Evolutionary conservation across 2,329 filamentous ascomycete species (phyloP), one percentile per base, ranked within the genome.

Genomic region (Cladosporium sp.): DNA sequence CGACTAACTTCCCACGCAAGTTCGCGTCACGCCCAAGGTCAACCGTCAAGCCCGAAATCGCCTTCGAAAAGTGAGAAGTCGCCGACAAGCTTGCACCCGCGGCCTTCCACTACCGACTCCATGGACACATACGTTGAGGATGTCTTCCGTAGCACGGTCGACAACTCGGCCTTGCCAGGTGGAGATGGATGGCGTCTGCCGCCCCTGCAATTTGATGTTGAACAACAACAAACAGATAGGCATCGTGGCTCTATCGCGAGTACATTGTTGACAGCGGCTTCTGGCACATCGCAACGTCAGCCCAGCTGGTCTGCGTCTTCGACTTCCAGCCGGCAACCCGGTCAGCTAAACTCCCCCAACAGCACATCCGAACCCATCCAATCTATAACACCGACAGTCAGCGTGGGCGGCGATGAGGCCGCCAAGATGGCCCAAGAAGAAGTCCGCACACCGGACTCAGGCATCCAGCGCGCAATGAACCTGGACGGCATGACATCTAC

Each of bases 81-180:
- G 7, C 48, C 48, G 2, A 43, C 22, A 8, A 43, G 48, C 22
- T 38, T 39, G 39, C 40, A n/a, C 19, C 45, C 38, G 30, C 16
- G 22, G n/a, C 50, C 38, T 11, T 52, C 45, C 2, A 61, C 59
- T 8, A 57, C 52, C n/a, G 57, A 53, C 8, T 61, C 61, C 11
- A 53, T 59, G 19, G 66, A 69, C 22, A 67, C 65, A 9, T 64
- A 69, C 18, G 66, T 68, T 35, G 59, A 68, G 9, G 71, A 73
- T 36, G 59, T 67, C 9, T 75, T 73, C 61, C 69, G 66, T 47
- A 75, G 72, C 13, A 72, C 72, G 12, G 69, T 72, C n/a, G 70
- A 74, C 45, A 67, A 64, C 32, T 16, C 32, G 15, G 9, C 35
- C n/a, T 45, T 42, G 5, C 49, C 41, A 7, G 35, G 35, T 32